A percentile compares a stretch with the other conserved stretches of the same genome.
Conservation (phyloP, 306 rosid species). For the Cercis canadensis region DNA sequence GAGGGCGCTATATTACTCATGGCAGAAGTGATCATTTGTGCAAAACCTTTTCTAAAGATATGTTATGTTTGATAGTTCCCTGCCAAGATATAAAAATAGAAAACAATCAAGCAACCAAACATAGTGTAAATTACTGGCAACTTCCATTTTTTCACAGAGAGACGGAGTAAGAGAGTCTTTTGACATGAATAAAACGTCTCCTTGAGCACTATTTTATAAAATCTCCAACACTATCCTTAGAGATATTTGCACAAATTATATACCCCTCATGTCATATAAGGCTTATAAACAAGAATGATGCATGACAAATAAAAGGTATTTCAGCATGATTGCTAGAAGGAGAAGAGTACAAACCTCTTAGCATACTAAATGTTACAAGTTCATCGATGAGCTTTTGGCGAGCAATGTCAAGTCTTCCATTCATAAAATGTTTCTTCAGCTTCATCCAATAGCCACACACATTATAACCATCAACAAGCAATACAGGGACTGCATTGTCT, state of each 20-base stretch:
- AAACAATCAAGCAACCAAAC: background rate
- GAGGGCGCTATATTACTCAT: too few species aligned
- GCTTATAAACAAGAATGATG: background rate
- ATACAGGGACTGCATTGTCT: conserved; percentile 71
- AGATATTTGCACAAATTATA: background rate
- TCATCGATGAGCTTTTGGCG: conserved; percentile 89
- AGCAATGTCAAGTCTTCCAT: conserved; percentile 77
- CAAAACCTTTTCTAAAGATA: background rate
- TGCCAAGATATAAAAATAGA: background rate
- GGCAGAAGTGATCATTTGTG: background rate
- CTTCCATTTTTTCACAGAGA: background rate
- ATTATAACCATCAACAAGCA: conserved; percentile 95
- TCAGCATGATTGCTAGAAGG: background rate
- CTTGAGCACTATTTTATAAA: background rate
- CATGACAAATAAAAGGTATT: background rate
- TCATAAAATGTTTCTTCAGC: conserved; percentile 80
- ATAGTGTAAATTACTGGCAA: background rate
- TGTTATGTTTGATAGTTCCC: background rate
- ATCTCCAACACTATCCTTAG: background rate
- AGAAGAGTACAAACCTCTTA: conserved; percentile 65
- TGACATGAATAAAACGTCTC: background rate
- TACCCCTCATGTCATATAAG: background rate
- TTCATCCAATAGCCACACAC: conserved; percentile 94
- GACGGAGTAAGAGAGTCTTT: background rate
- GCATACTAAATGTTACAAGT: conserved; percentile 73